Percentiles rank a stretch among this genome's conserved stretches.
phyloP scores from a whole-genome alignment of 495 filamentous ascomycete genomes.

The Trichoderma reesei region DNA sequence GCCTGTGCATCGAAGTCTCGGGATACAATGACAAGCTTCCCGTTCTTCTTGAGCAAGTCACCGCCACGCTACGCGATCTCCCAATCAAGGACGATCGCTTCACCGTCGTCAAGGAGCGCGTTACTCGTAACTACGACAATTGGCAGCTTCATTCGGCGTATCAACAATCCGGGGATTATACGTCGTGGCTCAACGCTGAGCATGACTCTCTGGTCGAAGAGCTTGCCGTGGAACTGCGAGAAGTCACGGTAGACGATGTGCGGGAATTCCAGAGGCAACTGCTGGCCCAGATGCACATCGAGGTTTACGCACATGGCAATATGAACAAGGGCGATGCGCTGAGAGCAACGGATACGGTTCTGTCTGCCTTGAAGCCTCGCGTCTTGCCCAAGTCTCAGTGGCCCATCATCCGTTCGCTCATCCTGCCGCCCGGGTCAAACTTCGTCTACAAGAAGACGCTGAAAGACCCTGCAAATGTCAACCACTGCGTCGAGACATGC shows the following conservation, averaged over 20 bases:
- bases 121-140: constrained; percentile 68
- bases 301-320: constrained; percentile 85
- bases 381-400: constrained; percentile 69
- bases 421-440: constrained; percentile 71
- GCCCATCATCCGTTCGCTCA: constrained; percentile 63
- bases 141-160: constrained; percentile 82
- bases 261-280: constrained; percentile 69
- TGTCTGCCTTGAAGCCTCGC: constrained; percentile 68
- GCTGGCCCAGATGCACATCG: constrained; percentile 76
- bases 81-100: constrained; percentile 77
- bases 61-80: constrained; percentile 77
- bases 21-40: constrained; percentile 97
- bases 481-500: constrained; percentile 91
- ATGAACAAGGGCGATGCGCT: constrained; percentile 92
- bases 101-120: constrained; percentile 80
- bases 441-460: constrained; percentile 70
- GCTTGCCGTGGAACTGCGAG: constrained; percentile 62
- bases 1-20: constrained; percentile 67
- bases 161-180: constrained; percentile 80
- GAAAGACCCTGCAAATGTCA: constrained; percentile 87
- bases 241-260: constrained; percentile 64
- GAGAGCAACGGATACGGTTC: constrained; percentile 71
- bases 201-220: constrained; percentile 75
- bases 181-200: constrained; percentile 67
- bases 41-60: constrained; percentile 82